Percentiles rank a stretch among this genome's conserved stretches.
Conservation (phyloP, 2,329 filamentous ascomycete genomes). For the Trichoderma harzianum region DNA sequence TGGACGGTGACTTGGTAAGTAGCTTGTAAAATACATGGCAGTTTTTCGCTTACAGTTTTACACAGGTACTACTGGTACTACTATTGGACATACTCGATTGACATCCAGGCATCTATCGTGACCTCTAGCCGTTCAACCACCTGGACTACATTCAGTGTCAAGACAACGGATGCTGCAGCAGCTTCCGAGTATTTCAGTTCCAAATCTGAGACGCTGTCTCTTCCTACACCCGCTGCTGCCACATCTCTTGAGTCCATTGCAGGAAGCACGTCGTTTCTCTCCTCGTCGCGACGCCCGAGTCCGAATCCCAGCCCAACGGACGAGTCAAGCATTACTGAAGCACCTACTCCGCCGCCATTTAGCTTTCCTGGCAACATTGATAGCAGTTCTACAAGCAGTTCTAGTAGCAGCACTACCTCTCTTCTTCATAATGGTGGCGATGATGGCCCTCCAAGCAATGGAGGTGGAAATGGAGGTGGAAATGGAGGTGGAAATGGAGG, state of each 20-base stretch:
- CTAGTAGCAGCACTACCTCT: neutral
- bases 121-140: slow-evolving; percentile 21
- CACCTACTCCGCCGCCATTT: neutral
- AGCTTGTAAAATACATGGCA: neutral
- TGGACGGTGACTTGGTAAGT: slow-evolving; percentile 24
- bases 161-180: slow-evolving; percentile 21
- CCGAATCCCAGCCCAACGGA: neutral
- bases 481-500: too few species aligned
- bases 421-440: neutral
- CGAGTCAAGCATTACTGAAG: neutral
- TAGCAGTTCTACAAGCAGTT: neutral
- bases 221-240: slow-evolving; percentile 23
- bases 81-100: slow-evolving; percentile 25
- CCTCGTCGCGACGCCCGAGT: neutral
- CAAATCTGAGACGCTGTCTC: slow-evolving; percentile 21
- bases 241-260: slow-evolving; percentile 24
- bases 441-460: neutral
- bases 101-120: slow-evolving; percentile 23
- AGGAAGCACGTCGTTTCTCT: slow-evolving; percentile 22
- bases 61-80: slow-evolving; percentile 24
- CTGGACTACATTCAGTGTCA: slow-evolving; percentile 20
- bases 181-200: slow-evolving; percentile 22
- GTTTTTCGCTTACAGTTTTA: neutral
- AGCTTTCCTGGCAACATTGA: neutral
- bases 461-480: too few species aligned